phyloP scores from a whole-genome alignment of 1,284 basidiomycete species.

The Anthracocystis setariae region DNA sequence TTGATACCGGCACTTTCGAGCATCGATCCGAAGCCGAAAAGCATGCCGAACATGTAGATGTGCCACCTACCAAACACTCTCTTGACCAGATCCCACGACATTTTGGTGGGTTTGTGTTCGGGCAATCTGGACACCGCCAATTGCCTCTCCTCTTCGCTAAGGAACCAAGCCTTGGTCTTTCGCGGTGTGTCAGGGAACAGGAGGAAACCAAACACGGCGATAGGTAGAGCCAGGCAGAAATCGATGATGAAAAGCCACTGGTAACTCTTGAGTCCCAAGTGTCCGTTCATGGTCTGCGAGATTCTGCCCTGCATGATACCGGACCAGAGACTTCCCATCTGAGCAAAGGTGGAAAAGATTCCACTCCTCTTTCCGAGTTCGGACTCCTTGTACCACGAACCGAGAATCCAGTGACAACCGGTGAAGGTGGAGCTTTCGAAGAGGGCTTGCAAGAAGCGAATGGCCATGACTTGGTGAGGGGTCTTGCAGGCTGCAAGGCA shows the following conservation, averaged over 20 bases:
- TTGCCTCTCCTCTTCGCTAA: slow-evolving; percentile 72
- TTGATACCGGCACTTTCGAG: slow-evolving; percentile 78
- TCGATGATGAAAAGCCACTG: slow-evolving; percentile 80
- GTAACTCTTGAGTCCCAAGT: slow-evolving; percentile 75
- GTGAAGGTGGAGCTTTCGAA: slow-evolving; percentile 73
- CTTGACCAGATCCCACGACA: slow-evolving; percentile 68
- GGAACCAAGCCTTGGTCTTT: slow-evolving; percentile 76
- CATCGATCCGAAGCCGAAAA: slow-evolving; percentile 75
- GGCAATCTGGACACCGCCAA: slow-evolving; percentile 40
- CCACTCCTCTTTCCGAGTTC: slow-evolving; percentile 79
- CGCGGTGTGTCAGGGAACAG: slow-evolving; percentile 78
- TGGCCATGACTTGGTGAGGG: slow-evolving; percentile 74
- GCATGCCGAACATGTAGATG: slow-evolving; percentile 60
- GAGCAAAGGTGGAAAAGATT: slow-evolving; percentile 77
- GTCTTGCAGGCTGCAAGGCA: slow-evolving; percentile 42
- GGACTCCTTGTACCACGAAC: slow-evolving; percentile 78
- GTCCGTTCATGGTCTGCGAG: slow-evolving; percentile 74
- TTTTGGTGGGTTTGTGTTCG: slow-evolving; percentile 71
- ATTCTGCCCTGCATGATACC: slow-evolving; percentile 77
- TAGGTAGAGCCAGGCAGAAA: slow-evolving; percentile 77
- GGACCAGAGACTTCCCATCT: slow-evolving; percentile 74
- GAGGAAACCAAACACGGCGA: slow-evolving; percentile 76
- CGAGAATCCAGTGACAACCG: slow-evolving; percentile 74
- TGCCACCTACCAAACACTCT: slow-evolving; percentile 76
- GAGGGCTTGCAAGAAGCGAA: slow-evolving; percentile 79